Conservation (phyloP, 495 filamentous ascomycete genomes). For the Letharia columbiana region DNA sequence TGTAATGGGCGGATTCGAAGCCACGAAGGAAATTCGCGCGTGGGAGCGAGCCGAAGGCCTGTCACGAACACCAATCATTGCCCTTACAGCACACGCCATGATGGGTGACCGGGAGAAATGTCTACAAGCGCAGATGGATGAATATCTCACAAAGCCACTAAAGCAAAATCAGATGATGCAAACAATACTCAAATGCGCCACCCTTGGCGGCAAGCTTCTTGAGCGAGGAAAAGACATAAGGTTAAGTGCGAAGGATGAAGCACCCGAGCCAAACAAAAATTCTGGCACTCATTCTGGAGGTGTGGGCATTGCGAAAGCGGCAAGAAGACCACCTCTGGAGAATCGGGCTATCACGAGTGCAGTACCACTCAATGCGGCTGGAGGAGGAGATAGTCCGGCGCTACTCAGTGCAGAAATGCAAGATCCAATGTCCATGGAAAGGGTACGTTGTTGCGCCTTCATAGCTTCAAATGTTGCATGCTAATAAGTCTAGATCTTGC, state of each 20-base stretch:
- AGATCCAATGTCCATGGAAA: constrained; percentile 52
- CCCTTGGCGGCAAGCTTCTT: constrained; percentile 79
- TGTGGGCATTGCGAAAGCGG: constrained; percentile 14
- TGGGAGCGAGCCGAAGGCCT: constrained; percentile 73
- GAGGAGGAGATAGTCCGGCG: constrained; percentile 52
- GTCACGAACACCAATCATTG: constrained; percentile 88
- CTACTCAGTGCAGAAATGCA: constrained; percentile 52
- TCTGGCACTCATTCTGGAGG: constrained; percentile 13
- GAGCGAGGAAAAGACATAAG: constrained; percentile 58
- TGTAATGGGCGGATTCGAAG: constrained; percentile 98
- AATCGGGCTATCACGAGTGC: constrained; percentile 55
- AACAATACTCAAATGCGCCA: constrained; percentile 92
- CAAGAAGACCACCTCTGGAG: constrained; percentile 41
- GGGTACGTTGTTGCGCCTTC: constrained; percentile 46
- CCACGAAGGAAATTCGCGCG: constrained; percentile 92
- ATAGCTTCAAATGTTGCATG: constrained; percentile 24
- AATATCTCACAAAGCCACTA: constrained; percentile 95
- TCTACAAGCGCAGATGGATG: constrained; percentile 97
- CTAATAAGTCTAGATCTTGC: constrained; percentile 35
- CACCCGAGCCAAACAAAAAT: constrained; percentile 28
- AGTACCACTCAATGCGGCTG: constrained; percentile 41
- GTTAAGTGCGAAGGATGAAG: constrained; percentile 47
- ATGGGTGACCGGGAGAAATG: constrained; percentile 97
- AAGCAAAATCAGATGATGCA: constrained; percentile 98
- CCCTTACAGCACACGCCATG: constrained; percentile 97